These are phyloP conservation scores for Metahyphopichia silvanorum DNA, from an alignment of 805 yeast genomes.

Conservation along the genomic window DNA sequence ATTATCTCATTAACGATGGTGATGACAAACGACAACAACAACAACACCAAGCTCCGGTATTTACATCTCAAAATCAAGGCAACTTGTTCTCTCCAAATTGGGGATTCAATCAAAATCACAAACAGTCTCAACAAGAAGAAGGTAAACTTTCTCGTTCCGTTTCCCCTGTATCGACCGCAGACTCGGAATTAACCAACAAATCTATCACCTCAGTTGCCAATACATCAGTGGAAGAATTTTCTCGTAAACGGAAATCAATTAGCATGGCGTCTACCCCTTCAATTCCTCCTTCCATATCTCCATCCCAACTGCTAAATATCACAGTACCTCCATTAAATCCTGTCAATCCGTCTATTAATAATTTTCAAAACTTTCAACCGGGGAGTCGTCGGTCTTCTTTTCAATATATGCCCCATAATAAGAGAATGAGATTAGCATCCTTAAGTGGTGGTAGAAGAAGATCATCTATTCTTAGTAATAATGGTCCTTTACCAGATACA, in stretches of 20 bases:
- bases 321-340: slow-evolving; percentile 42
- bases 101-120: slow-evolving; percentile 1
- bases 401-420: slow-evolving; percentile 54
- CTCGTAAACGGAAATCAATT: slow-evolving; percentile 3
- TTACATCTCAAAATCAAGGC: slow-evolving; percentile 2
- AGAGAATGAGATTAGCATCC: slow-evolving; percentile 47
- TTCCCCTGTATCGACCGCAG: slow-evolving; percentile 5
- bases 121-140: background rate
- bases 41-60: slow-evolving; percentile 2
- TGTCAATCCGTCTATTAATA: slow-evolving; percentile 26
- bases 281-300: background rate
- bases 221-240: background rate
- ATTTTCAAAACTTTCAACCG: slow-evolving; percentile 22
- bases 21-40: too few species aligned
- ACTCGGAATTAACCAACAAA: background rate
- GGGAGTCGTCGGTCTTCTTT: slow-evolving; percentile 23
- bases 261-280: background rate
- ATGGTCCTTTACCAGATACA: slow-evolving; percentile 60
- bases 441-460: slow-evolving; percentile 46
- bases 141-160: slow-evolving; percentile 2
- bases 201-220: slow-evolving; percentile 1
- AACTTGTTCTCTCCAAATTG: slow-evolving; percentile 5
- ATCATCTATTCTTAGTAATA: slow-evolving; percentile 52
- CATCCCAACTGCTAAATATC: slow-evolving; percentile 6
- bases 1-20: slow-evolving; percentile 14